Evolutionary conservation across 1,284 basidiomycete genomes (phyloP), one percentile per base, ranked within the genome.

Genomic region (Leccinum pallidistipes): DNA sequence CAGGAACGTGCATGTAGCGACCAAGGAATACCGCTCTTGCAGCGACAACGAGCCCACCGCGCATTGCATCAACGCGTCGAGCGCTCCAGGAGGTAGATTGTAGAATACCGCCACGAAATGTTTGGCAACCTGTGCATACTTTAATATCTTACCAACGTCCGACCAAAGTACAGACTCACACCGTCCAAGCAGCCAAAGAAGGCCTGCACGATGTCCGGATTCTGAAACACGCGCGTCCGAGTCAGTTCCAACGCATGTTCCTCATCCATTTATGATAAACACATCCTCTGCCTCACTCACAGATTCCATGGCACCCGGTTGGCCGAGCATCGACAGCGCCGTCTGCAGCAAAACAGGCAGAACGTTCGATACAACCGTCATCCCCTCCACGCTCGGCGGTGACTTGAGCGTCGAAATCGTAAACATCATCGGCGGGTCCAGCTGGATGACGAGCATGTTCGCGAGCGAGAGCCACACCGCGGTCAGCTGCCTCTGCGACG

Each of bases 1-100:
- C 66, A 95, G 76, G 74, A 95, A 96, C 51, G 84, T 89, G 65
- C 89, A 90, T 1, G 91, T 90, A 1, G 90, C 83, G 7, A 92
- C 91, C 6, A 96, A 79, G 0, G 92, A 94, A 74, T 95, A 96
- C 45, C 94, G 84, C 69, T 96, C 94, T 74, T 94, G 92, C 8
- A 95, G 75, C 0, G 86, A 79, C 11, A 96, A 77, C 3, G 90
- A 86, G 50, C 81, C 81, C 55, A 91, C 81, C 0, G 91, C 84
- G 65, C 91, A 90, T 54, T 85, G 83, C 74, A 95, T 83, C 62
- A 94, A 78, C 0, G 86, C 84, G 69, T 91, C 84, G 54, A 94
- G 80, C 3, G 86, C 79, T 6, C 85, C 86, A 1, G 79, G 79
- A 0, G 90, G 87, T 7, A 95, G 77, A 24, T 81, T 80, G 66